phyloP scores from a whole-genome alignment of 2,329 filamentous ascomycete species.

The Reticulascus tulasneorum region DNA sequence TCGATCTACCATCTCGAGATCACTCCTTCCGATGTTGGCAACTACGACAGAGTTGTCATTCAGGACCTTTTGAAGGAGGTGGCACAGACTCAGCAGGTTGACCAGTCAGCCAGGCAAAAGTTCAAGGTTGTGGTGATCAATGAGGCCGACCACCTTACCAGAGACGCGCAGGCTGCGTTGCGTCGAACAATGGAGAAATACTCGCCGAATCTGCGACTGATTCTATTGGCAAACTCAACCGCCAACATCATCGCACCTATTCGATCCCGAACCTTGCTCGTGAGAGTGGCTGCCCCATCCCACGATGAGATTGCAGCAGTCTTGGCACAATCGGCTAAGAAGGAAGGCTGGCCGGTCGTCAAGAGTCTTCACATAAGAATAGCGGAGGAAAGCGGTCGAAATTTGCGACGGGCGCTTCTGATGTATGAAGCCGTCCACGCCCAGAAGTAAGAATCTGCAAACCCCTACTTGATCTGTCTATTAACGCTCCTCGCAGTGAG shows the following conservation, averaged over 20 bases:
- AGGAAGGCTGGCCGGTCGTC: constrained; percentile 77
- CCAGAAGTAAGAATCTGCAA: constrained; percentile 69
- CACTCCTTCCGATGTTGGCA: constrained; percentile 93
- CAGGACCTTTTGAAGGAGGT: constrained; percentile 97
- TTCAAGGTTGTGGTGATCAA: constrained; percentile 99
- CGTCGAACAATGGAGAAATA: constrained; percentile 99
- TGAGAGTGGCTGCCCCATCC: constrained; percentile 85
- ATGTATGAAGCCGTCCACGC: constrained; percentile 98
- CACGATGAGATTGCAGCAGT: constrained; percentile 80
- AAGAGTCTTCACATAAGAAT: constrained; percentile 77
- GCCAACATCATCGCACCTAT: constrained; percentile 99
- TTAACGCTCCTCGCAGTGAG: constrained; percentile 56
- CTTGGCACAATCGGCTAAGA: constrained; percentile 65
- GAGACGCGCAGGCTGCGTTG: constrained; percentile 92
- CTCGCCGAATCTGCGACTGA: constrained; percentile 87
- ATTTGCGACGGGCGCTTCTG: constrained; percentile 81
- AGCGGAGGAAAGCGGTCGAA: constrained; percentile 84
- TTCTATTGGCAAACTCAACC: constrained; percentile 90
- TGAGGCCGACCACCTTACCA: constrained; percentile 88
- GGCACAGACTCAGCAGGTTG: constrained; percentile 98
- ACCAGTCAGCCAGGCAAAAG: constrained; percentile 79
- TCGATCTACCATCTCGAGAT: constrained; percentile 98
- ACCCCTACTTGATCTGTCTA: constrained; percentile 23
- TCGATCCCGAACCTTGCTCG: constrained; percentile 82
- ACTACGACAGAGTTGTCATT: constrained; percentile 91